phyloP scores from a whole-genome alignment of 2,329 filamentous ascomycete genomes.

The Arthrobotrys musiformis region DNA sequence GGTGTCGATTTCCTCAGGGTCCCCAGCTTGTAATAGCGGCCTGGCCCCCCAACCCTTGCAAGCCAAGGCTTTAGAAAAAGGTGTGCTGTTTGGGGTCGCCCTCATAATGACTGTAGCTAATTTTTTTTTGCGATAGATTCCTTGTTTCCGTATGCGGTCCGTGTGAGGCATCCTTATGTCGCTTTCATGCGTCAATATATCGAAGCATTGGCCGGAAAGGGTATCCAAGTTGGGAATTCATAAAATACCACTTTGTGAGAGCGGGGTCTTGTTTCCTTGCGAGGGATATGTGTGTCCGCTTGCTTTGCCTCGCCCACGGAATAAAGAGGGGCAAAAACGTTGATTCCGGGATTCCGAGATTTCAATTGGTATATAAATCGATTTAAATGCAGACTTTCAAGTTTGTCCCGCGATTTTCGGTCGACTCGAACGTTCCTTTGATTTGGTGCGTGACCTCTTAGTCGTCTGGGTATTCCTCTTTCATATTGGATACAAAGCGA shows the following conservation, averaged over 20 bases:
- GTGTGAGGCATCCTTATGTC: constrained; percentile 39
- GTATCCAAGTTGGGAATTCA: constrained; percentile 22
- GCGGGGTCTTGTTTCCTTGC: neutral
- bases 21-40: neutral
- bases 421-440: neutral
- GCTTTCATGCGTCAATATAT: constrained; percentile 45
- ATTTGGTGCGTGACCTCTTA: constrained; percentile 62
- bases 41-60: neutral
- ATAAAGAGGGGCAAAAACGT: neutral
- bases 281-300: too few species aligned
- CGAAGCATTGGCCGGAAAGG: constrained; percentile 25
- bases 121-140: neutral
- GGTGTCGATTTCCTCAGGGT: neutral
- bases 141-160: constrained; percentile 31
- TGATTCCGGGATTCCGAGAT: neutral
- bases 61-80: neutral
- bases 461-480: constrained; percentile 87
- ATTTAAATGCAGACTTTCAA: neutral
- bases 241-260: neutral
- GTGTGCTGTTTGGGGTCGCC: neutral
- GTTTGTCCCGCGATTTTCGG: neutral
- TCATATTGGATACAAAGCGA: constrained; percentile 83
- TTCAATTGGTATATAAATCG: neutral
- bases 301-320: neutral
- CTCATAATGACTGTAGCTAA: neutral